A percentile compares a stretch with the other conserved stretches of the same genome.
These are phyloP conservation scores for Cladosporium sp. DNA, from an alignment of 2,329 filamentous ascomycete species.

Conservation along the genomic window DNA sequence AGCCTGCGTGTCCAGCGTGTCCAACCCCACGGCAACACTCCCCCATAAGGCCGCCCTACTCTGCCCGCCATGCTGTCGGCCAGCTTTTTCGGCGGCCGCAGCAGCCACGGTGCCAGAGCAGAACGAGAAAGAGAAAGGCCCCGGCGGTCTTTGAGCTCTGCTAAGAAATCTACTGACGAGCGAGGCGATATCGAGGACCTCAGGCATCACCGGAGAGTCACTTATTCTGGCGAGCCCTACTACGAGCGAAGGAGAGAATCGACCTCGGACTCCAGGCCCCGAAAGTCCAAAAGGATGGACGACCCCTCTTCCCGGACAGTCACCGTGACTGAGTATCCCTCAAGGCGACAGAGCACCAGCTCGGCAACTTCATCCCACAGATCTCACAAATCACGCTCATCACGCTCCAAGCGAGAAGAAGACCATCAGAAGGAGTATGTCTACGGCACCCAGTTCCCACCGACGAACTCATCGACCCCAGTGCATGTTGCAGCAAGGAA, in stretches of 20 bases:
- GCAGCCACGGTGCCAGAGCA: constrained; percentile 21
- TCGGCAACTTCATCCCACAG: constrained; percentile 13
- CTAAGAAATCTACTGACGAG: constrained; percentile 22
- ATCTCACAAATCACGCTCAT: constrained; percentile 16
- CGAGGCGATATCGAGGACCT: constrained; percentile 44
- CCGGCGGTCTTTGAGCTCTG: constrained; percentile 22
- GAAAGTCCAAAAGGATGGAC: constrained; percentile 11
- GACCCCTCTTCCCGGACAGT: constrained; percentile 17
- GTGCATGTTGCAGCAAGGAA: constrained; percentile 12
- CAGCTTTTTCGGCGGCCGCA: constrained; percentile 26
- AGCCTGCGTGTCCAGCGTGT: constrained; percentile 11
- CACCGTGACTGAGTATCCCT: constrained; percentile 19
- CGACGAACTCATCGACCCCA: constrained; percentile 1
- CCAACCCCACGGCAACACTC: constrained; percentile 14
- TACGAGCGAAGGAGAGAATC: constrained; percentile 15
- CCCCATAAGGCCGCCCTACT: constrained; percentile 1
- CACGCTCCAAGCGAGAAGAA: constrained; percentile 10
- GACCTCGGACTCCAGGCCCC: background rate
- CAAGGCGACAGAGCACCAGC: constrained; percentile 12
- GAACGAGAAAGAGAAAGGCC: constrained; percentile 19
- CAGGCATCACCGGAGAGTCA: constrained; percentile 38
- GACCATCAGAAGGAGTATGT: constrained; percentile 15
- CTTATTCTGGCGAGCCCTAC: constrained; percentile 39
- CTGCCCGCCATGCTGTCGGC: constrained; percentile 23
- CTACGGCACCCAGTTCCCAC: constrained; percentile 17